Base-by-base conservation (phyloP, 352 stramenopile species). In the Aphanomyces cochlioides region DNA sequence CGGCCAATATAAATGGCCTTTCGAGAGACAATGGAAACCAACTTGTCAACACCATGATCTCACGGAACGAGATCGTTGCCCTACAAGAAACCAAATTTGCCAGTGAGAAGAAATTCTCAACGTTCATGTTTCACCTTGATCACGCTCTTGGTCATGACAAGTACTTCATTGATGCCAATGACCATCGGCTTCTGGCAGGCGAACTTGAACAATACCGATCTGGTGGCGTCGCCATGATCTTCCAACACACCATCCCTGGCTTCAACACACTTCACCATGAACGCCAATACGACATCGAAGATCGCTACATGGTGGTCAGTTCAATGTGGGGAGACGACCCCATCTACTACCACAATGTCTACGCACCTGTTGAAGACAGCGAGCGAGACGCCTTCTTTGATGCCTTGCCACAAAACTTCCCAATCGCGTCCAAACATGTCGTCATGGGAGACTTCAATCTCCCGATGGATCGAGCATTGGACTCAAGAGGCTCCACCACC, bases 71-170 rank as follows among this genome's bases (percentile, higher is more conserved):
- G 21, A 19, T 61, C 56, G 56, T 48, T 1, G 56, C 21, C n/a
- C 56, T 61, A 21, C 56, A 61, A 19, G 56, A 61, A 48, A 61
- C 56, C 56, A 61, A 61, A 61, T 19, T 61, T 13, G 56, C 56
- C 56, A 48, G 13, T 48, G 17, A 61, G 37, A 38, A 19, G n/a
- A 15, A 61, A 61, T 17, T 17, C 19, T 13, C 21, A 13, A 61
- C 56, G 13, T 61, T 61, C 21, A 15, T 15, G 19, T 61, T 61
- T 61, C 56, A 61, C 56, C 56, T 61, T 61, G 21, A 61, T 21
- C 56, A 61, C 2, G 56, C 21, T 17, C 13, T 61, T 61, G 56
- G 56, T 2, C 1, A 21, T 2, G 2, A 48, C 56, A 61, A 61
- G 13, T 61, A 61, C 37, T 61, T 61, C 56, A 15, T 61, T 19